phyloP scores from a whole-genome alignment of 306 rosid genomes.

The Abrus precatorius region DNA sequence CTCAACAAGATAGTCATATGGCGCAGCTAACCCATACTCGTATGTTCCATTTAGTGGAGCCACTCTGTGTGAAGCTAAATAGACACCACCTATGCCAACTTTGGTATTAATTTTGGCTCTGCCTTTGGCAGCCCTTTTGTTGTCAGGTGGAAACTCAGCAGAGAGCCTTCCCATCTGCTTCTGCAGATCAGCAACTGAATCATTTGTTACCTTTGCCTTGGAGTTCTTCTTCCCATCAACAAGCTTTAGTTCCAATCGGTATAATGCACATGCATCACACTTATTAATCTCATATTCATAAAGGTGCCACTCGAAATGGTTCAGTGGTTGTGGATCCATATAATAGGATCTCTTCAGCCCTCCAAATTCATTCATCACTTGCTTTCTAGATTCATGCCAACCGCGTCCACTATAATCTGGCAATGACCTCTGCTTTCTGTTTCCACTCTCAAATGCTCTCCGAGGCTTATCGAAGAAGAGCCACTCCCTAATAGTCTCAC shows the following conservation, averaged over 20 bases:
- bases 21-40: constrained; percentile 71
- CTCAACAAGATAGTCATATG: constrained; percentile 80
- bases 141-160: constrained; percentile 88
- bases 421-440: constrained; percentile 96
- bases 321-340: constrained; percentile 97
- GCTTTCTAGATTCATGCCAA: constrained; percentile 99
- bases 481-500: constrained; percentile 96
- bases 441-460: constrained; percentile 98
- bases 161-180: constrained; percentile 99
- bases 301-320: constrained; percentile 96
- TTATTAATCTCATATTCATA: constrained; percentile 95
- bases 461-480: constrained; percentile 99
- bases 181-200: constrained; percentile 96
- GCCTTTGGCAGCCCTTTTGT: constrained; percentile 79
- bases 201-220: constrained; percentile 72
- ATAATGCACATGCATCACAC: constrained; percentile 93
- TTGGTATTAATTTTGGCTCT: constrained; percentile 74
- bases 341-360: constrained; percentile 98
- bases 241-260: constrained; percentile 89
- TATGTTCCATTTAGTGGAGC: constrained; percentile 65
- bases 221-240: constrained; percentile 95
- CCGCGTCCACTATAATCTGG: constrained; percentile 98
- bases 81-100: constrained; percentile 71
- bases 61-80: constrained; percentile 64
- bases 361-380: constrained; percentile 90